These are phyloP conservation scores for Nannochloris sp. DNA, from an alignment of 139 green algal species.

Conservation along the genomic window DNA sequence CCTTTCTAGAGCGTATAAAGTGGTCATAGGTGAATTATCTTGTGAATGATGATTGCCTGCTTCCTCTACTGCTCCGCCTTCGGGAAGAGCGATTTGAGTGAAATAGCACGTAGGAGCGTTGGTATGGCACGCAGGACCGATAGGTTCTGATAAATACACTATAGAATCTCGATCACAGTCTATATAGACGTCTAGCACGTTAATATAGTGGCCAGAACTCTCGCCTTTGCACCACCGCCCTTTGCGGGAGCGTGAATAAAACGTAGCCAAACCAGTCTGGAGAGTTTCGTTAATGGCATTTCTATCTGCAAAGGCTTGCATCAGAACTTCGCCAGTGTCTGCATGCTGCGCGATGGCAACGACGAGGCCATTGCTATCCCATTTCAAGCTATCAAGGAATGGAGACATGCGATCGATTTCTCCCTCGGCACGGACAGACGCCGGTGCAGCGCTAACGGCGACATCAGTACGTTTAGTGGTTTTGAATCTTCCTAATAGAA, in stretches of 20 bases:
- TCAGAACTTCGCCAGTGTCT: constrained; percentile 92
- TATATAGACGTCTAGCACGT: constrained; percentile 58
- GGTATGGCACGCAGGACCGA: constrained; percentile 89
- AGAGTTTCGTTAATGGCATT: constrained; percentile 80
- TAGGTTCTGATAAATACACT: constrained; percentile 86
- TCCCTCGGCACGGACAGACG: neutral
- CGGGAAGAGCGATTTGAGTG: constrained; percentile 12
- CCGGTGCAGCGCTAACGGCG: neutral
- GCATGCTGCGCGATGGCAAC: constrained; percentile 91
- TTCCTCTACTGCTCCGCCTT: constrained; percentile 12
- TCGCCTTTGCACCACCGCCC: constrained; percentile 97
- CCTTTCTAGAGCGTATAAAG: constrained; percentile 72
- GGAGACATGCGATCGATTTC: constrained; percentile 24
- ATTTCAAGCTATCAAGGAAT: constrained; percentile 85
- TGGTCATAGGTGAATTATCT: constrained; percentile 52
- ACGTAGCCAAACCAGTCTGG: constrained; percentile 85
- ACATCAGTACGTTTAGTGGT: neutral
- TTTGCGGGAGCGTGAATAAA: constrained; percentile 85
- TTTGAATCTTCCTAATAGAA: too few species aligned
- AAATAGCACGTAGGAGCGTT: constrained; percentile 91
- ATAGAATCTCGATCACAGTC: constrained; percentile 95
- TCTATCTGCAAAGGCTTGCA: constrained; percentile 93
- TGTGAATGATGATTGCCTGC: constrained; percentile 31
- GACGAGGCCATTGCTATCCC: constrained; percentile 72
- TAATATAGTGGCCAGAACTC: constrained; percentile 90